These are phyloP conservation scores for Candida tunisiensis DNA, from an alignment of 1,139 yeast genomes.

Conservation along the genomic window DNA sequence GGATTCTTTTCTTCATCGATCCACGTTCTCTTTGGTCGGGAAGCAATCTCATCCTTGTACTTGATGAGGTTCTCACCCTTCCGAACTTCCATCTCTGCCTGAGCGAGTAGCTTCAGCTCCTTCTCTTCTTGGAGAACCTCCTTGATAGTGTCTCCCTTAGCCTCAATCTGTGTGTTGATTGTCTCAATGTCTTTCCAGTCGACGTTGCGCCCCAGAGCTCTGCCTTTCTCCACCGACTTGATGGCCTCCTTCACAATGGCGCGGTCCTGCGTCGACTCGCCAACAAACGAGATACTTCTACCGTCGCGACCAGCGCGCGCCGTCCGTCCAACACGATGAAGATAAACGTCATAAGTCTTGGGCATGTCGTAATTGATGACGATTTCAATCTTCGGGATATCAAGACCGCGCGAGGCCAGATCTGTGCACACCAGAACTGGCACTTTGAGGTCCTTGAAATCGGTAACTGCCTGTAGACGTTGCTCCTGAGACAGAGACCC, in stretches of 20 bases:
- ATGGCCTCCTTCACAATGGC: conserved; percentile 78
- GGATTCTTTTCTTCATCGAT: conserved; percentile 66
- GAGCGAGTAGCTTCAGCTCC: conserved; percentile 65
- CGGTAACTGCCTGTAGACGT: conserved; percentile 69
- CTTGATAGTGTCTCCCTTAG: conserved; percentile 40
- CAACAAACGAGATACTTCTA: conserved; percentile 81
- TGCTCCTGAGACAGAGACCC: conserved; percentile 94
- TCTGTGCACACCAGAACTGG: conserved; percentile 92
- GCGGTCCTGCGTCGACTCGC: conserved; percentile 76
- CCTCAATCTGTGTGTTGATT: conserved; percentile 40
- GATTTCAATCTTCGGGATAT: conserved; percentile 91
- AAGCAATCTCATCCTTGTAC: conserved; percentile 64
- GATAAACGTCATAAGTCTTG: conserved; percentile 69
- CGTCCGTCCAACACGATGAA: conserved; percentile 98
- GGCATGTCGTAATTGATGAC: conserved; percentile 96
- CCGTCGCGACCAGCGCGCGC: conserved; percentile 99
- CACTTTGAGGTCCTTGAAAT: conserved; percentile 64
- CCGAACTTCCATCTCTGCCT: conserved; percentile 80
- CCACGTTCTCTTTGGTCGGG: conserved; percentile 96
- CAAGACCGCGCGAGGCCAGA: conserved; percentile 97
- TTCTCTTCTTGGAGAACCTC: conserved; percentile 82
- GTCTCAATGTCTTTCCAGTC: conserved; percentile 75
- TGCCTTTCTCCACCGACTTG: conserved; percentile 33
- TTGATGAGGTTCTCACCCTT: conserved; percentile 74
- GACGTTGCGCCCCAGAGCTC: conserved; percentile 67